These are phyloP conservation scores for Cyclotella baltica DNA, from an alignment of 108 stramenopile genomes.

Conservation along the genomic window DNA sequence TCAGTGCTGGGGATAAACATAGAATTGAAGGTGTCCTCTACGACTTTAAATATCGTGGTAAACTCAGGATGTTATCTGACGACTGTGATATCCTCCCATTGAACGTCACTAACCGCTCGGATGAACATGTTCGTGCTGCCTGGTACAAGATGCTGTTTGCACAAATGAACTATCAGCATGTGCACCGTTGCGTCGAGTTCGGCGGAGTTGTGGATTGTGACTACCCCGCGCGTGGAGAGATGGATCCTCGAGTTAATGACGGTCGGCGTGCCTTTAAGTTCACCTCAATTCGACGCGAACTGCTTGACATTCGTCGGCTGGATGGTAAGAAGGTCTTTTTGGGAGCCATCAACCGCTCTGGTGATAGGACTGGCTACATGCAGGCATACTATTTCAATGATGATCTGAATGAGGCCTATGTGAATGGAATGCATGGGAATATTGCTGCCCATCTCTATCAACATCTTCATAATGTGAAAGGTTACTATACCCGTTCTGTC, in stretches of 20 bases:
- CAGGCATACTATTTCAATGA: constrained; percentile 3
- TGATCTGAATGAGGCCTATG: background rate
- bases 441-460: background rate
- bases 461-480: background rate
- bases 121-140: background rate
- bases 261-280: background rate
- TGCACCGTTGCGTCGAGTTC: background rate
- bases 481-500: background rate
- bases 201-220: background rate
- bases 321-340: constrained; percentile 3
- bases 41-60: constrained; percentile 1
- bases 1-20: background rate
- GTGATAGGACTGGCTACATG: background rate
- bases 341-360: constrained; percentile 7
- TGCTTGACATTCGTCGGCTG: background rate
- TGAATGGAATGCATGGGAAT: background rate
- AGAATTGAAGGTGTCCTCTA: background rate
- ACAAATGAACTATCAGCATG: constrained; percentile 6
- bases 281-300: background rate
- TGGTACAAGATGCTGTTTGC: background rate
- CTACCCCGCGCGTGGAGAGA: constrained; percentile 2
- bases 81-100: background rate
- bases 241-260: background rate
- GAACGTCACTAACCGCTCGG: background rate
- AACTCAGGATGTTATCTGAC: background rate